Evolutionary conservation across 2,329 filamentous ascomycete species (phyloP), one percentile per base, ranked within the genome.

Genomic region (Aspergillus puulaauensis): DNA sequence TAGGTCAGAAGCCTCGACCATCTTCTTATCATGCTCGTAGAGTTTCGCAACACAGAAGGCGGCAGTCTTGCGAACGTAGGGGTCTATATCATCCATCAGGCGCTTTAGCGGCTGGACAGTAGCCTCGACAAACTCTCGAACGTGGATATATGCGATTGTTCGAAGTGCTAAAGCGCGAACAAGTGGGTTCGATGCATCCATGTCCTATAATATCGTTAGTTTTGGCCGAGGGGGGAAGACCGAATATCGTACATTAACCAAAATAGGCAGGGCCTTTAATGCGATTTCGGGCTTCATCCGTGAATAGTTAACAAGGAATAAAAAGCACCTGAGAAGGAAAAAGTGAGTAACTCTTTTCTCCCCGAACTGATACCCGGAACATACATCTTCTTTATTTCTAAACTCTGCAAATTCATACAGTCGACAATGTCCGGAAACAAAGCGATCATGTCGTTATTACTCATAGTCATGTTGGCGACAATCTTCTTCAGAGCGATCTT

Each of bases 391-490:
- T 99, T 99, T 78, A 99, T 97, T 78, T 99, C 95, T 74, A 99
- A 80, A 69, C 90, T 96, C 52, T 88, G 89, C 61, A 99, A 90
- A 67, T 90, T 87, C 95, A 99, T 99, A 81, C 93, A 98, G 62
- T 83, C 87, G 67, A 99, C 90, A 59, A 99, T 90, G 73, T 99
- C 95, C 17, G 93, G 92, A 68, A 99, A 99, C 52, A 99, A 82
- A 40, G 91, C 92, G 55, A 98, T 90, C 95, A 99, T 99, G 76
- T 99, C 95, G 72, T 98, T 99, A 79, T 99, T 99, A 85, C 93
- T 98, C 95, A 99, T 99, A 64, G 95, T 99, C 95, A 99, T 99
- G 75, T 99, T 99, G 74, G 95, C 95, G 68, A 99, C 95, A 67
- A 99, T 98, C 83, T 97, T 97, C 84, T 99, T 99, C 62, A 99